phyloP scores from a whole-genome alignment of 805 yeast species.

The Metschnikowia henanensis region DNA sequence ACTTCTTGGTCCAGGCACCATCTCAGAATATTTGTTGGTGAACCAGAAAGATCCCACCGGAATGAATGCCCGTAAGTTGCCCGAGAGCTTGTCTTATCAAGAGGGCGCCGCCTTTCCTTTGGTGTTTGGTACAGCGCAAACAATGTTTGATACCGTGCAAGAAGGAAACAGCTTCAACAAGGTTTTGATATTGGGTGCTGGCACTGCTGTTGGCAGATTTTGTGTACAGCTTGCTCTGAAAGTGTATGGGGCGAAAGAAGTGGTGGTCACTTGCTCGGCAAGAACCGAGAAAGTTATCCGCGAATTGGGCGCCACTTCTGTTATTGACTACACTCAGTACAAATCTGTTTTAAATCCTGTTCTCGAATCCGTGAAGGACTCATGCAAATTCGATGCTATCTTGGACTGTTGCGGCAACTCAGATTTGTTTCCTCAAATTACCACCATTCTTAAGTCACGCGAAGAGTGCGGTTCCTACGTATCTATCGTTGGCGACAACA shows the following conservation, averaged over 20 bases:
- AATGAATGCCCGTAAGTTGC: conserved; percentile 46
- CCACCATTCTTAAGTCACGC: conserved; percentile 45
- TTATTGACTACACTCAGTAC: conserved; percentile 56
- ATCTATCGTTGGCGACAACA: conserved; percentile 58
- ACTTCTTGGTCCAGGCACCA: conserved; percentile 36
- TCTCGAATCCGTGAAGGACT: conserved; percentile 32
- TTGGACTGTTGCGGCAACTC: conserved; percentile 65
- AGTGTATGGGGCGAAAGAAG: conserved; percentile 39
- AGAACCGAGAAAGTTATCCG: conserved; percentile 45
- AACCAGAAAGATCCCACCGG: conserved; percentile 31
- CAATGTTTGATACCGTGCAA: conserved; percentile 28
- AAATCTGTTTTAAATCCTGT: conserved; percentile 30
- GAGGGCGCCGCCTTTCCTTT: conserved; percentile 70
- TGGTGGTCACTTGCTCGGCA: conserved; percentile 58
- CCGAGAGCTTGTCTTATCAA: conserved; percentile 41
- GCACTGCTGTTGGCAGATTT: conserved; percentile 64
- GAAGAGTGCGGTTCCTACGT: conserved; percentile 44
- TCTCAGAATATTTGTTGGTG: conserved; percentile 46
- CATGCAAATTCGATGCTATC: conserved; percentile 54
- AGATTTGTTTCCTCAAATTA: conserved; percentile 45
- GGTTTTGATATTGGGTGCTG: conserved; percentile 70
- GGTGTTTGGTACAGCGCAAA: conserved; percentile 62
- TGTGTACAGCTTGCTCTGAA: conserved; percentile 57
- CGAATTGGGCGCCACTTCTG: conserved; percentile 56
- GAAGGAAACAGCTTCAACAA: conserved; percentile 44